Evolutionary conservation across 148 eudicot genomes (phyloP).

Genomic region (Euryodendron excelsum): DNA sequence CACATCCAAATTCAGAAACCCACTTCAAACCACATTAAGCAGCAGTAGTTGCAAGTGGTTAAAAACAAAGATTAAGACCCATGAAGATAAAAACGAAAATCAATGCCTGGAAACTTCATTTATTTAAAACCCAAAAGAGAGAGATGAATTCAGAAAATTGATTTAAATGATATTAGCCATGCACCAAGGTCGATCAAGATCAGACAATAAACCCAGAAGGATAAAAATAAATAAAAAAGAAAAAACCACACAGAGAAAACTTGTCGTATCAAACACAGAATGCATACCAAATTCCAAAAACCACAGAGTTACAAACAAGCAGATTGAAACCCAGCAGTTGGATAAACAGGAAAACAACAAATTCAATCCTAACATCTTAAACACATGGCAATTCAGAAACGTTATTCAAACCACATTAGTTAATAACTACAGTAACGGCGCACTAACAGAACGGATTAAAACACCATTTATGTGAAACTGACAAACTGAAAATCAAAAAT

Average conservation of each 20-base stretch:
- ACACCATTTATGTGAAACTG: background rate
- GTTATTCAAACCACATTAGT: background rate
- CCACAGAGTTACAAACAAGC: background rate
- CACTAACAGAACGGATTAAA: background rate
- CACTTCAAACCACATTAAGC: background rate
- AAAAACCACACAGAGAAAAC: background rate
- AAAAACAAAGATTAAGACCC: background rate
- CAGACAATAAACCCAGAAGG: background rate
- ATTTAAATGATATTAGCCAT: background rate
- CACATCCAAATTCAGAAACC: background rate
- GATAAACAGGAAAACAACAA: conserved; percentile 7
- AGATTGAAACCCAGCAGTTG: background rate
- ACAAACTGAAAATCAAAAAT: background rate
- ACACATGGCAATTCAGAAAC: background rate
- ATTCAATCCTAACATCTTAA: background rate
- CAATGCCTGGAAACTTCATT: background rate
- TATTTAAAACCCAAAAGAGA: background rate
- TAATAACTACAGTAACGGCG: background rate
- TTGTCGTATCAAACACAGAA: background rate
- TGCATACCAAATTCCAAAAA: background rate
- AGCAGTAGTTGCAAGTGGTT: background rate
- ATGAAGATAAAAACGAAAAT: background rate
- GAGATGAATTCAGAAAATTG: background rate
- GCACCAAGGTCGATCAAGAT: conserved; percentile 2
- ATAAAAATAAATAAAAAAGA: background rate